Evolutionary conservation across 2,329 filamentous ascomycete species (phyloP).

Genomic region (Beauveria rudraprayagi): DNA sequence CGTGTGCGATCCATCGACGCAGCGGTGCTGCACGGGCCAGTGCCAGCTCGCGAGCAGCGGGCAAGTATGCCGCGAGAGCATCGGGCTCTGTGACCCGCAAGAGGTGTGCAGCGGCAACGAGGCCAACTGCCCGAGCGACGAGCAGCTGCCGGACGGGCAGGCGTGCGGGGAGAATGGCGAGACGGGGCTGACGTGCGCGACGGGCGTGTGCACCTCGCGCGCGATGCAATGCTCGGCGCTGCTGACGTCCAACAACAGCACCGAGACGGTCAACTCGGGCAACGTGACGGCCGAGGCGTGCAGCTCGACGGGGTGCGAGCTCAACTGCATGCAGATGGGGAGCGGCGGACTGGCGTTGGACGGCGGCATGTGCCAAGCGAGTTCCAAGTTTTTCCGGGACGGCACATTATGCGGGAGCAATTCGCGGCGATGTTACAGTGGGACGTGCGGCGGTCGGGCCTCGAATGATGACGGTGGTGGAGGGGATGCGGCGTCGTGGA

Average conservation of each 20-base stretch:
- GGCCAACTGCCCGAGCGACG: conserved; percentile 61
- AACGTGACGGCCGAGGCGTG: conserved; percentile 58
- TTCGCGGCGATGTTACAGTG: conserved; percentile 59
- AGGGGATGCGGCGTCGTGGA: conserved; percentile 4
- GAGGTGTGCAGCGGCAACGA: conserved; percentile 65
- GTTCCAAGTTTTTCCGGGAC: conserved; percentile 70
- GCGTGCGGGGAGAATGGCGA: conserved; percentile 54
- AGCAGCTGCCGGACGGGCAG: conserved; percentile 54
- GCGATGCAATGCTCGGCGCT: conserved; percentile 75
- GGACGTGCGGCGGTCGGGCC: conserved; percentile 23
- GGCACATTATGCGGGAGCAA: conserved; percentile 70
- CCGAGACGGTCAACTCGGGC: conserved; percentile 67
- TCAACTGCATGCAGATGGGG: conserved; percentile 11
- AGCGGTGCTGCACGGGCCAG: conserved; percentile 57
- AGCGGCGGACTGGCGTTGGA: neutral
- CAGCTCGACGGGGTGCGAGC: conserved; percentile 14
- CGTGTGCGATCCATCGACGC: conserved; percentile 65
- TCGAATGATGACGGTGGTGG: neutral
- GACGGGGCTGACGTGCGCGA: conserved; percentile 60
- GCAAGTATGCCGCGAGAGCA: conserved; percentile 65
- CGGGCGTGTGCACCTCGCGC: conserved; percentile 78
- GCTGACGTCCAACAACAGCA: conserved; percentile 63
- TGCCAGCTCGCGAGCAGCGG: conserved; percentile 57
- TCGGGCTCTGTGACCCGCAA: conserved; percentile 66
- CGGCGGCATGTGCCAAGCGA: conserved; percentile 8